phyloP scores from a whole-genome alignment of 2,329 filamentous ascomycete species.

The Thelonectria discophora region DNA sequence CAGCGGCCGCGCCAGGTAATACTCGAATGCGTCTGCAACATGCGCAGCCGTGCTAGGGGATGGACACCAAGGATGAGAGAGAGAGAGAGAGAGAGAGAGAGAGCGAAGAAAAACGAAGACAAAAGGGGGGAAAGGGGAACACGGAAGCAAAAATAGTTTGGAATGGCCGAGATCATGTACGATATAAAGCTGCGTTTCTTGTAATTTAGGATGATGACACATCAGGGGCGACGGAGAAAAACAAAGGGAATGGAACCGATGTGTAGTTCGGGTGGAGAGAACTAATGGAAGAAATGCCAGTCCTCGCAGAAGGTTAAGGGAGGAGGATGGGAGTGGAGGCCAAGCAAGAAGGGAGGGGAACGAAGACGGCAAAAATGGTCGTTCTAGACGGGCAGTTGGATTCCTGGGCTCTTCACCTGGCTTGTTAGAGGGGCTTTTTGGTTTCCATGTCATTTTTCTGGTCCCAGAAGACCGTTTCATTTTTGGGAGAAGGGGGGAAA shows the following conservation, averaged over 20 bases:
- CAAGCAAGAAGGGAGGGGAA: constrained; percentile 14
- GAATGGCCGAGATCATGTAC: constrained; percentile 31
- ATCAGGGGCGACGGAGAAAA: constrained; percentile 13
- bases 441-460: constrained; percentile 30
- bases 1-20: not conserved
- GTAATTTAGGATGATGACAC: constrained; percentile 38
- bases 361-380: constrained; percentile 18
- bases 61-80: too few species aligned
- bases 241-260: constrained; percentile 4
- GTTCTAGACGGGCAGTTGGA: constrained; percentile 36
- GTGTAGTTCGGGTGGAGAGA: constrained; percentile 27
- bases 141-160: not conserved
- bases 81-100: too few species aligned
- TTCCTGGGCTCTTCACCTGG: constrained; percentile 31
- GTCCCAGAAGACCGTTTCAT: constrained; percentile 17
- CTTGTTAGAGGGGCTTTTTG: constrained; percentile 20
- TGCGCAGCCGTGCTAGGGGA: too few species aligned
- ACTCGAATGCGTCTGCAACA: not conserved
- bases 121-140: not conserved
- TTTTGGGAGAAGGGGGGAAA: constrained; percentile 15
- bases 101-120: not conserved
- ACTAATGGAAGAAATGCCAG: constrained; percentile 14
- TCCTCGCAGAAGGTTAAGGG: not conserved
- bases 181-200: constrained; percentile 39
- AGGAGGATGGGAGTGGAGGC: not conserved